Percentiles rank a stretch among this genome's conserved stretches.
Conservation (phyloP, 2,329 filamentous ascomycete species). For the Hypoxylon sp. region DNA sequence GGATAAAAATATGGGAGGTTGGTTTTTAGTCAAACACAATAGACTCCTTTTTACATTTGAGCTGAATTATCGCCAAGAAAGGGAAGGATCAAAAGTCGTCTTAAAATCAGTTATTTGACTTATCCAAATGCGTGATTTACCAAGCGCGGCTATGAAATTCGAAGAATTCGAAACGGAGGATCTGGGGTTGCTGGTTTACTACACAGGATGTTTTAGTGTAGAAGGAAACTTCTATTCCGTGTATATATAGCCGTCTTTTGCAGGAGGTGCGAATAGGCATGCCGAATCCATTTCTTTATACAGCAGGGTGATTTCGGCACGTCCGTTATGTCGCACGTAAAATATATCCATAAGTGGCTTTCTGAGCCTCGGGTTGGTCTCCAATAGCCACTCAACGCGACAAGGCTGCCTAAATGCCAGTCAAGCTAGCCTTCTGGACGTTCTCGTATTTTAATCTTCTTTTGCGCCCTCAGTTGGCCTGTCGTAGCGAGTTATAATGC, state of each 20-base stretch:
- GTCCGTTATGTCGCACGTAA: not conserved
- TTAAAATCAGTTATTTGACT: constrained; percentile 2
- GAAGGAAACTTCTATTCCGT: not conserved
- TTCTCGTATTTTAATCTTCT: not conserved
- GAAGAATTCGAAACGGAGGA: constrained; percentile 5
- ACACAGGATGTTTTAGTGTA: not conserved
- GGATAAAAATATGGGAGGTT: not conserved
- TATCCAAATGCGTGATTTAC: not conserved
- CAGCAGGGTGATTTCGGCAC: not conserved
- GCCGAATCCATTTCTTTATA: not conserved
- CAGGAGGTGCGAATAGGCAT: not conserved
- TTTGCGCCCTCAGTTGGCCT: constrained; percentile 48
- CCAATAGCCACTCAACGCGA: not conserved
- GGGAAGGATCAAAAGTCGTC: not conserved
- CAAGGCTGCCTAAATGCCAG: not conserved
- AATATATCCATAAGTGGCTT: not conserved
- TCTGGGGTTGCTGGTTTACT: not conserved
- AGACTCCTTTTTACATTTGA: not conserved
- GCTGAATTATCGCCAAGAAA: not conserved
- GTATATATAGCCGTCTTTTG: not conserved
- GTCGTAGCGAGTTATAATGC: constrained; percentile 92
- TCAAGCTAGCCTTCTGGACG: not conserved
- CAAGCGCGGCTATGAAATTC: not conserved
- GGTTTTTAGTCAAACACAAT: not conserved
- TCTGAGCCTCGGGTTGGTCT: not conserved